Base-by-base conservation (phyloP, 441 rosid species). In the Euphorbia schlechtendalii region DNA sequence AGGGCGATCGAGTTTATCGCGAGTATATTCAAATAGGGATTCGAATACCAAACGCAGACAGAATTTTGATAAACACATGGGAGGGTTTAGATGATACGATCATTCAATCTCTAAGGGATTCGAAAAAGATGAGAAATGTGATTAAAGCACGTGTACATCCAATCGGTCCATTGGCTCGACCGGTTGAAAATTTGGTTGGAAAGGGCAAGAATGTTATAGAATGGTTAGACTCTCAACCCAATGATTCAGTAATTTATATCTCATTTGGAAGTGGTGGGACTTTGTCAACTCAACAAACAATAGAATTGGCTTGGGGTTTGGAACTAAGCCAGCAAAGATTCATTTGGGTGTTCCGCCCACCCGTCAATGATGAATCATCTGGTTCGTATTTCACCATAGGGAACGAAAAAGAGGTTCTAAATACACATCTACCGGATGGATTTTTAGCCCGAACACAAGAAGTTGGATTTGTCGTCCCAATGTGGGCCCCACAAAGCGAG, bases 281-380 rank as follows among this genome's bases (percentile, higher is more conserved):
- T n/a, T n/a, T n/a, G n/a, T n/a, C 43, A 18, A 58, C 43, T 20
- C 61, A 32, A 21, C 61, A 58, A 58, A 58, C 43, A 5, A 58
- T n/a, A 17, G 61, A 58, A 20, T 20, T 58, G 13, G 61, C 61
- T 15, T 58, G 61, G 61, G 61, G 61, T n/a, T 34, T 58, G 25
- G 61, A 58, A 18, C 61, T 58, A 0, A 58, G 43, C 21, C 20
- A 58, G 9, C 61, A 58, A 38, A 76, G 88, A 27, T 88, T 86
- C 38, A 64, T 88, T 3, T 88, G 92, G 88, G 84, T 81, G 69
- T 77, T 72, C 22, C 81, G 79, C 0, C 65, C 71, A 0, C 87
- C 87, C 0, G 0, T 53, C 0, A 64, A 45, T 0, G n/a, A 28
- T 9, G 55, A 25, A 3, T 32, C 59, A 40, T 56, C 25, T 1